Evolutionary conservation across 495 filamentous ascomycete species (phyloP), one percentile per base, ranked within the genome.

Genomic region (Tetracladium setigerum): DNA sequence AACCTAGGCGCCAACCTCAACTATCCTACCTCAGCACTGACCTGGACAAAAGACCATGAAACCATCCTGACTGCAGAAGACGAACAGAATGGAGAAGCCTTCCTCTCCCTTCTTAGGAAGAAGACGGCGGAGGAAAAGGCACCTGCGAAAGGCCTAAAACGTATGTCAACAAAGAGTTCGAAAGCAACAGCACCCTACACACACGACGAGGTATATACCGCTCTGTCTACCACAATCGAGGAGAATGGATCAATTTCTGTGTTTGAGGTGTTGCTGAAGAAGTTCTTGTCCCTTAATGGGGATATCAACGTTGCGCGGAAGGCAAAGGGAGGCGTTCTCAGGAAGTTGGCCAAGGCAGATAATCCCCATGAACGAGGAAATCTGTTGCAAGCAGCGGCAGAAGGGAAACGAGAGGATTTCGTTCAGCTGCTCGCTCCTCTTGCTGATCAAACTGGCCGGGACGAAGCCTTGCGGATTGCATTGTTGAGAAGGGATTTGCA

Each of bases 231-330:
- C 11, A 17, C 19, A 8, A 37, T 46, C 15, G 31, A 19, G 11
- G 43, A 34, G 3, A 35, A 35, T 46, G 43, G 30, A 2, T 13
- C 14, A 12, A 14, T 31, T 5, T 24, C 24, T 19, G 30, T 46
- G 24, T 19, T 35, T 10, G 43, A 46, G 19, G 43, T 35, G 6
- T 17, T 46, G 3, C n/a, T 35, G 6, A 33, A 30, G 8, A 24
- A 31, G 17, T 46, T 46, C 17, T 35, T n/a, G 30, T 24, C 43
- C 5, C 5, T 46, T 5, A n/a, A 46, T 13, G 43, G 43, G 10
- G 17, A 46, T 46, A 46, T 46, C 5, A 46, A 46, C 17, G 7
- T 46, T 1, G 12, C 43, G 13, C 34, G 31, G 15, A 35, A 17
- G 18, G 19, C 19, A 17, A 35, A 17, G 11, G 34, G n/a, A 14